phyloP scores from a whole-genome alignment of 2,329 filamentous ascomycete species.

The Metarhizium brunneum region DNA sequence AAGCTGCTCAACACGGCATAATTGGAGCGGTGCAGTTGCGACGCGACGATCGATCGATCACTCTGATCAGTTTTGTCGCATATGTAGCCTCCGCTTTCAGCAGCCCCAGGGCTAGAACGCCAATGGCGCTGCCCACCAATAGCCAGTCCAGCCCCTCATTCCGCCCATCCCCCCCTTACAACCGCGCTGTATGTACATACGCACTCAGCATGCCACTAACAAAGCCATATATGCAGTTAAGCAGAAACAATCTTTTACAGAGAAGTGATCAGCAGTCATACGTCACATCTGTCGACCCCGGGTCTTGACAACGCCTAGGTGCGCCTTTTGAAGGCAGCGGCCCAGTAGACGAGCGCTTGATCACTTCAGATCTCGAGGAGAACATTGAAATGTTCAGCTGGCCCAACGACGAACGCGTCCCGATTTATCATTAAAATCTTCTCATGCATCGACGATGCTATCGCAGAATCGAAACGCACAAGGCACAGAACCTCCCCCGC shows the following conservation, averaged over 20 bases:
- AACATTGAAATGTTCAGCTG: background rate
- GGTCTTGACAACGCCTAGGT: background rate
- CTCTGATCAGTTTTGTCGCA: background rate
- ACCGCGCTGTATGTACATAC: background rate
- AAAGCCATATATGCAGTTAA: background rate
- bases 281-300: background rate
- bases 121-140: background rate
- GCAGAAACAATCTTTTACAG: background rate
- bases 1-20: background rate
- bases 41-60: constrained; percentile 4
- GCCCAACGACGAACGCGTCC: background rate
- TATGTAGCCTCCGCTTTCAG: background rate
- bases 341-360: background rate
- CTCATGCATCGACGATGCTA: constrained; percentile 20
- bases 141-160: background rate
- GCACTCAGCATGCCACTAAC: background rate
- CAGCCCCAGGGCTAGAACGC: background rate
- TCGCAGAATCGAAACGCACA: constrained; percentile 14
- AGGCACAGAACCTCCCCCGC: constrained; percentile 15
- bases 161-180: background rate
- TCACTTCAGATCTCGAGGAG: background rate
- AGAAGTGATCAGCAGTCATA: background rate
- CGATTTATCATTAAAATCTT: background rate
- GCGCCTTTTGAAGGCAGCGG: background rate
- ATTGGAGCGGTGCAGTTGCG: background rate